Evolutionary conservation across 1,139 yeast genomes (phyloP), one percentile per base, ranked within the genome.

Genomic region (Wickerhamomyces sp.): DNA sequence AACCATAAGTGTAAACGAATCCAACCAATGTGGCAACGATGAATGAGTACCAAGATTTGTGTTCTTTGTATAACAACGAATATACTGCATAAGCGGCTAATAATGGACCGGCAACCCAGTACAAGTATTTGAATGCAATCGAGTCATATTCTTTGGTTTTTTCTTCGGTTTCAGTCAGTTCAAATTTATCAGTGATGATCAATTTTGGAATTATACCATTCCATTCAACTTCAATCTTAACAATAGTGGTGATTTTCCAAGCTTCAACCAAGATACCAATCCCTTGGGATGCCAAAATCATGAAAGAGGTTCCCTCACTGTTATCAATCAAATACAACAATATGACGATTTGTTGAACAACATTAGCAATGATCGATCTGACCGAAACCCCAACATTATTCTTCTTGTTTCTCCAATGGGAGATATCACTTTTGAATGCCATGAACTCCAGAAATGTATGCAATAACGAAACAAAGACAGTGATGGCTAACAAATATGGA

Each of bases 11-110:
- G 47, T 69, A 69, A 23, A 68, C 73, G 34, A 68, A 65, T 2
- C 71, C 72, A 32, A 68, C 73, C 31, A 69, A 53, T 1, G 71
- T 66, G 1, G 69, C 61, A 42, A 69, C 62, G 34, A 65, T 54
- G 49, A 69, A 69, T 14, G 72, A 68, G 51, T 65, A 66, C 73
- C 73, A 69, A 9, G 72, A 66, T 50, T 68, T 68, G 56, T 68
- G 66, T 13, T 68, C 67, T 42, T 66, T 64, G 48, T 69, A 68
- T 32, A 65, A 40, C 39, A 69, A 47, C 4, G 72, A 66, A 49
- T 67, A 68, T 7, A 55, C 55, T 0, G 72, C 67, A 45, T 69
- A 68, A 2, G 68, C 66, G 9, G 56, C 45, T n/a, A 69, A 50
- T 33, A 69, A 48, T n/a, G 73, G 73, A 7, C 58, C 59, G 1